phyloP scores from a whole-genome alignment of 345 rosid genomes.

The Combretum micranthum region DNA sequence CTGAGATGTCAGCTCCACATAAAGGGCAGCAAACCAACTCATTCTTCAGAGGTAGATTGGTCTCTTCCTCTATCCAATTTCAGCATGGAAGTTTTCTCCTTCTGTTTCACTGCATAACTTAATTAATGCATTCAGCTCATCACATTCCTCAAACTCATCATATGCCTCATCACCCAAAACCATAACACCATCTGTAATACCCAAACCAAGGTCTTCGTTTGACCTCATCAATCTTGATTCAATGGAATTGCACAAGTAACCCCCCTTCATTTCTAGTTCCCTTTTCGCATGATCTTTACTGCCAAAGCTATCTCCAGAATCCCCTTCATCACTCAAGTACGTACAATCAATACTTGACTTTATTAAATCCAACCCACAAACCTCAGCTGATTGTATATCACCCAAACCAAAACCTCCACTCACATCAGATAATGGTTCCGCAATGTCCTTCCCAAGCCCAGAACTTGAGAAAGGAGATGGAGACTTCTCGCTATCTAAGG shows the following conservation, averaged over 20 bases:
- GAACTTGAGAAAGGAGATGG: background rate
- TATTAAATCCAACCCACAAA: conserved; percentile 58
- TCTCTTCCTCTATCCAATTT: background rate
- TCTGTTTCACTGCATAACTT: conserved; percentile 43
- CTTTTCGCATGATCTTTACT: conserved; percentile 10
- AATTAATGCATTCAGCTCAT: conserved; percentile 49
- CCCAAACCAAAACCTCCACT: background rate
- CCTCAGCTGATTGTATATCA: conserved; percentile 10
- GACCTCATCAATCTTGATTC: conserved; percentile 2
- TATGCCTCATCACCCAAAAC: conserved; percentile 14
- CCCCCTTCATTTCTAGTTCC: conserved; percentile 22
- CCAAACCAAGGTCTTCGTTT: conserved; percentile 4
- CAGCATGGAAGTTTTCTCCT: conserved; percentile 9
- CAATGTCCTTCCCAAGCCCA: background rate
- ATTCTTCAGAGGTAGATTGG: conserved; percentile 11
- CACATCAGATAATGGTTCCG: conserved; percentile 1
- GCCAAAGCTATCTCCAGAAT: background rate
- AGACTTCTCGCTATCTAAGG: background rate
- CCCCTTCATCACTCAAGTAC: conserved; percentile 2
- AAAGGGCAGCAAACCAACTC: conserved; percentile 55
- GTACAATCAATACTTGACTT: conserved; percentile 54
- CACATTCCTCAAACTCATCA: conserved; percentile 28
- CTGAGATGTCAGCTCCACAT: conserved; percentile 65
- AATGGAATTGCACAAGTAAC: conserved; percentile 5
- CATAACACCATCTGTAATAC: conserved; percentile 5